Evolutionary conservation across 2,329 filamentous ascomycete species (phyloP).

Genomic region (Penicillium brevicompactum): DNA sequence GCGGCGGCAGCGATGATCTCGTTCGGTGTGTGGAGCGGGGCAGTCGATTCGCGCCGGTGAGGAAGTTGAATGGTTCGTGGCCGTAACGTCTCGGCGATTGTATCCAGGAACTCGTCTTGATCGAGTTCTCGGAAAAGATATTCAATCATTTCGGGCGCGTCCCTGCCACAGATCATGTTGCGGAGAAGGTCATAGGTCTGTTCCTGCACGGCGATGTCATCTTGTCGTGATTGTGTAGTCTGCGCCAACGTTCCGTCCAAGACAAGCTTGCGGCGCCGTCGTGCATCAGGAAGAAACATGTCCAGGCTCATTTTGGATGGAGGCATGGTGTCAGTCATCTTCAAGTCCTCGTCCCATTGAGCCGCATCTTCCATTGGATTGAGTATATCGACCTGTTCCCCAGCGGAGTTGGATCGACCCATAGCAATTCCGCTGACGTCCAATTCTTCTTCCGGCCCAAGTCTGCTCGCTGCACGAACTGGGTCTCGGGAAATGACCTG

Average conservation of each 20-base stretch:
- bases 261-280: constrained; percentile 44
- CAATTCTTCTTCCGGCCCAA: constrained; percentile 34
- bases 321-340: constrained; percentile 41
- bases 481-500: constrained; percentile 69
- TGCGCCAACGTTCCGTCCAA: constrained; percentile 70
- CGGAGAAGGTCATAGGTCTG: constrained; percentile 87
- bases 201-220: constrained; percentile 85
- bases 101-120: constrained; percentile 75
- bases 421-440: constrained; percentile 47
- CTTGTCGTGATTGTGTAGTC: constrained; percentile 67
- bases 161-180: constrained; percentile 76
- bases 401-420: constrained; percentile 61
- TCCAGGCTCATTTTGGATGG: constrained; percentile 44
- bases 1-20: constrained; percentile 78
- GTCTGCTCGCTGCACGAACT: constrained; percentile 29
- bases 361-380: constrained; percentile 50
- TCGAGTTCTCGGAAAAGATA: constrained; percentile 76
- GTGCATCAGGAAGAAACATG: constrained; percentile 41
- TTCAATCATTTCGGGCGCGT: constrained; percentile 73
- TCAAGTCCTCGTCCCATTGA: constrained; percentile 34
- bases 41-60: constrained; percentile 34
- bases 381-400: constrained; percentile 62
- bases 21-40: constrained; percentile 37
- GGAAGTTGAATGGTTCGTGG: constrained; percentile 44
- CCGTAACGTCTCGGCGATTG: constrained; percentile 76